phyloP scores from a whole-genome alignment of 106 monocot species.

The Vanilla planifolia region DNA sequence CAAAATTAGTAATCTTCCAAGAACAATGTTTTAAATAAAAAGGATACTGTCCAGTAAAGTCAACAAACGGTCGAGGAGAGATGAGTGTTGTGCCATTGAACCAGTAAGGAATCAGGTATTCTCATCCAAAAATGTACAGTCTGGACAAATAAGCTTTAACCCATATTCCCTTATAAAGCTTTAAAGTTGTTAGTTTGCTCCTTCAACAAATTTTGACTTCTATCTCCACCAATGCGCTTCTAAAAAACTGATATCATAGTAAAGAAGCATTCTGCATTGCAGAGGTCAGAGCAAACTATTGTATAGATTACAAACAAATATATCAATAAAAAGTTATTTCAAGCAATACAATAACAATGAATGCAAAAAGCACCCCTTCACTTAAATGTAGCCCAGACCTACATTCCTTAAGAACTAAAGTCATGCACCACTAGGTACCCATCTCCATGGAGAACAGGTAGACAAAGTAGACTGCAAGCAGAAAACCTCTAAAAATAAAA shows the following conservation, averaged over 20 bases:
- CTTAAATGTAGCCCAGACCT: not conserved
- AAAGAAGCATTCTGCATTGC: slow-evolving; percentile 2
- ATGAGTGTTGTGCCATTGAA: slow-evolving; percentile 89
- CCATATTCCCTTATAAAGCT: not conserved
- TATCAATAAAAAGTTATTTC: not conserved
- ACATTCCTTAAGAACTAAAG: not conserved
- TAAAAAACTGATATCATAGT: not conserved
- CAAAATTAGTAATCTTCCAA: not conserved
- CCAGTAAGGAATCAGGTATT: slow-evolving; percentile 16
- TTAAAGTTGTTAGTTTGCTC: not conserved
- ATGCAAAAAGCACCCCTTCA: not conserved
- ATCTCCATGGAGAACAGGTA: not conserved
- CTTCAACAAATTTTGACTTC: slow-evolving; percentile 1
- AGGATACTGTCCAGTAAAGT: slow-evolving; percentile 98
- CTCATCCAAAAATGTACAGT: slow-evolving; percentile 34
- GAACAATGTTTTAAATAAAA: slow-evolving; percentile 1
- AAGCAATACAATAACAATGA: not conserved
- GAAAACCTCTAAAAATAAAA: not conserved
- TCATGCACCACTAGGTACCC: not conserved
- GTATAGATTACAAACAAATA: not conserved
- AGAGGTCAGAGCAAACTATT: not conserved
- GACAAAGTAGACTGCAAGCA: not conserved
- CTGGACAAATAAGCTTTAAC: slow-evolving; percentile 11
- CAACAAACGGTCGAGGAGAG: slow-evolving; percentile 88
- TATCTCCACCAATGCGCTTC: slow-evolving; percentile 6